Conservation (phyloP, 768 basidiomycete genomes). For the Melanogaster broomeanus region DNA sequence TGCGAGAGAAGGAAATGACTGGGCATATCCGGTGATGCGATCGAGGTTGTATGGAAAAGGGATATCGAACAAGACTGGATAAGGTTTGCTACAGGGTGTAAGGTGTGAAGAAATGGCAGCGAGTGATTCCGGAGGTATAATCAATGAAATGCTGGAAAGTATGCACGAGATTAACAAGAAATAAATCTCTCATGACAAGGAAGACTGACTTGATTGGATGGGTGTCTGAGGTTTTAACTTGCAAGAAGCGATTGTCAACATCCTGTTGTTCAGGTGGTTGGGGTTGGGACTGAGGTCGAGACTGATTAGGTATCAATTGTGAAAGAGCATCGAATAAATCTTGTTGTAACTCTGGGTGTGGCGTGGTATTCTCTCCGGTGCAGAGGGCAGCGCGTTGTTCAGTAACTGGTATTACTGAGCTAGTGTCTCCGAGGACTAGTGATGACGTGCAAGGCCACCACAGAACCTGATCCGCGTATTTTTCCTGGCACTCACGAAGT, state of each 20-base stretch:
- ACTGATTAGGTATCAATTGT: slow-evolving; percentile 35
- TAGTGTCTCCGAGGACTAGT: background rate
- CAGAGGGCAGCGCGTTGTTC: slow-evolving; percentile 26
- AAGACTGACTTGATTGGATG: slow-evolving; percentile 82
- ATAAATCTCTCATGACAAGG: background rate
- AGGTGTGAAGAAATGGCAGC: slow-evolving; percentile 42
- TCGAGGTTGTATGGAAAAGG: slow-evolving; percentile 35
- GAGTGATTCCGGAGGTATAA: slow-evolving; percentile 54
- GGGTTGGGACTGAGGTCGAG: slow-evolving; percentile 15
- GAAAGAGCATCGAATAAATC: slow-evolving; percentile 58
- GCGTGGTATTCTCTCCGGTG: slow-evolving; percentile 8
- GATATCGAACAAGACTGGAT: slow-evolving; percentile 38
- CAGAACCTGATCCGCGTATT: slow-evolving; percentile 35
- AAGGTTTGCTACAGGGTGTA: slow-evolving; percentile 14
- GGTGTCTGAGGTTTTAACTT: slow-evolving; percentile 70
- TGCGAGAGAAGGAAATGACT: slow-evolving; percentile 43
- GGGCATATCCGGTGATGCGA: slow-evolving; percentile 41
- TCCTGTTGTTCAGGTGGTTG: slow-evolving; percentile 4
- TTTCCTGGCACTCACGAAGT: slow-evolving; percentile 53
- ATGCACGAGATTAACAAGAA: background rate
- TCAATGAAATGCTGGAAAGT: slow-evolving; percentile 48
- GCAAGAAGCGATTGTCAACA: background rate
- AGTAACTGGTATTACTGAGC: slow-evolving; percentile 19
- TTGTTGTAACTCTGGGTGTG: slow-evolving; percentile 39
- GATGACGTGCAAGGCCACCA: slow-evolving; percentile 49